These are phyloP conservation scores for Myriosclerotinia curreyana DNA, from an alignment of 2,329 filamentous ascomycete genomes.

Conservation along the genomic window DNA sequence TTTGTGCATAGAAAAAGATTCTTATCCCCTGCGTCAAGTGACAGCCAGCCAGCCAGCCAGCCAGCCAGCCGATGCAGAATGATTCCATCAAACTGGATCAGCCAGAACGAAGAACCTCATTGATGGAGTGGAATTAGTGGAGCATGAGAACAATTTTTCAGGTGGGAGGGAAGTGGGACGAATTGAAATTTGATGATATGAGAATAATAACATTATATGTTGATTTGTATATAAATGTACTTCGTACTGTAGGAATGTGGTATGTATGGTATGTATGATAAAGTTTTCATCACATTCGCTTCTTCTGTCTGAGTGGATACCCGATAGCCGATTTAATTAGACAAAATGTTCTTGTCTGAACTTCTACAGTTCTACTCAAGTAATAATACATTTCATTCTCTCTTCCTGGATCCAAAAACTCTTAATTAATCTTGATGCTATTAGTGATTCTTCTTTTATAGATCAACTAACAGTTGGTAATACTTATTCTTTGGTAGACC, in stretches of 20 bases:
- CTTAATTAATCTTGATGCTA: background rate
- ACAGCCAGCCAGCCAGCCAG: conserved; percentile 16
- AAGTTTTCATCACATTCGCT: conserved; percentile 10
- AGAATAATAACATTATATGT: too few relatives aligned
- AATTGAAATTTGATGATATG: conserved; percentile 8
- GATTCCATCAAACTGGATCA: conserved; percentile 17
- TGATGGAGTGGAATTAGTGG: background rate
- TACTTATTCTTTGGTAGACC: too few relatives aligned
- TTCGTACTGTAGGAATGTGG: too few relatives aligned
- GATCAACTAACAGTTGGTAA: too few relatives aligned
- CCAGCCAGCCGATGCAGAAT: conserved; percentile 18
- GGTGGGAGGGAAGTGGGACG: too few relatives aligned
- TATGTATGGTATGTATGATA: too few relatives aligned
- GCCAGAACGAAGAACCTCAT: too few relatives aligned
- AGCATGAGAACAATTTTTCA: background rate
- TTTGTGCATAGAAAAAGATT: conserved; percentile 14
- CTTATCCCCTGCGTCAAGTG: conserved; percentile 9
- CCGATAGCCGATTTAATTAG: conserved; percentile 5
- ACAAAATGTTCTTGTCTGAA: too few relatives aligned
- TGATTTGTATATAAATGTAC: too few relatives aligned
- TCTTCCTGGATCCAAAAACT: background rate
- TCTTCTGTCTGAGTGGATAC: background rate
- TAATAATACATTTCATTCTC: background rate
- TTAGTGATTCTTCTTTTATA: background rate
- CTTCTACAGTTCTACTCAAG: too few relatives aligned